phyloP scores from a whole-genome alignment of 2,329 filamentous ascomycete genomes.

The Macrophomina phaseolina region DNA sequence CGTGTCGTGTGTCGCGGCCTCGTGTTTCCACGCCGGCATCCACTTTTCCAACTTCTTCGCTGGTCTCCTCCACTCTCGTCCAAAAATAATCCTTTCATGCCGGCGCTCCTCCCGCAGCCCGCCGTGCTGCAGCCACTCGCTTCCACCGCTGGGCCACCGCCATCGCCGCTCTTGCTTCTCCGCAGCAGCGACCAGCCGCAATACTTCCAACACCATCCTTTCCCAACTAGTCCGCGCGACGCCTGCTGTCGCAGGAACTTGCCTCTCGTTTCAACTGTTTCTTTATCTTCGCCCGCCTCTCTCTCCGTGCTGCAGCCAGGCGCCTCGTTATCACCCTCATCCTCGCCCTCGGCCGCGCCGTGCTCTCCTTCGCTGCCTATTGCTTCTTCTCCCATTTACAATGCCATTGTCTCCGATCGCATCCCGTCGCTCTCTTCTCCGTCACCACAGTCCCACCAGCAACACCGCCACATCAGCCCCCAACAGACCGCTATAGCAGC shows the following conservation, averaged over 20 bases:
- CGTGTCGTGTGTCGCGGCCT: conserved; percentile 7
- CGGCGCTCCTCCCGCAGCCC: not conserved
- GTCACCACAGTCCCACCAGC: not conserved
- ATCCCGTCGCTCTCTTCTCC: not conserved
- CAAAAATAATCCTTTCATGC: not conserved
- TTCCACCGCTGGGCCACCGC: not conserved
- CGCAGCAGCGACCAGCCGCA: not conserved
- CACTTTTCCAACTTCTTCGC: not conserved
- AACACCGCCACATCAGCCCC: not conserved
- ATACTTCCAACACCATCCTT: not conserved
- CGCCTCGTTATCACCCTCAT: not conserved
- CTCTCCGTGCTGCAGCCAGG: not conserved
- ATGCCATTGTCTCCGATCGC: conserved; percentile 12
- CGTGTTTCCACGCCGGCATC: not conserved
- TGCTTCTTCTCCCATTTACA: conserved; percentile 8
- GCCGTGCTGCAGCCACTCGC: too few species aligned
- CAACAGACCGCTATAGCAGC: not conserved
- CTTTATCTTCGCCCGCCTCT: conserved; percentile 5
- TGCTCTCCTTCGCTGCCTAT: not conserved
- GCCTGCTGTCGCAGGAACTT: not conserved
- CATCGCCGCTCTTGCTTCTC: not conserved
- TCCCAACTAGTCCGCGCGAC: not conserved
- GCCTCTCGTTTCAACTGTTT: not conserved
- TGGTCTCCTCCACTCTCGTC: conserved; percentile 3
- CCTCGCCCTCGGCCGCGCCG: not conserved